Evolutionary conservation across 1,139 yeast species (phyloP), one percentile per base, ranked within the genome.

Genomic region (Pichia sp.): DNA sequence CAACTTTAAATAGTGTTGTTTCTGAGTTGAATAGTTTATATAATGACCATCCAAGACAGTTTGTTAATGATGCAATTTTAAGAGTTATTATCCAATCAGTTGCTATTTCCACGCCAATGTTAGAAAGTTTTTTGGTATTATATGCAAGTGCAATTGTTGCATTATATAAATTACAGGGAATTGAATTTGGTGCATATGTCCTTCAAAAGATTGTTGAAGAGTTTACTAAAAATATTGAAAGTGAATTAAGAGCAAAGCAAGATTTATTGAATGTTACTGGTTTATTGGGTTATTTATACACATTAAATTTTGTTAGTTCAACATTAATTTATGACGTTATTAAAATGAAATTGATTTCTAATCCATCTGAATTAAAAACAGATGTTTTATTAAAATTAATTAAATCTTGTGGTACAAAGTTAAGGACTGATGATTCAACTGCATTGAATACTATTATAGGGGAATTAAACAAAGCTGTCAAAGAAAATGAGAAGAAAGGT

Each of bases 141-240:
- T 92, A 90, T 64, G 86, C 96, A 1, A 82, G 89, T 7, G 70
- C 89, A 12, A 76, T 82, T 4, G 81, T 82, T 20, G 84, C 96
- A 1, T 62, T 92, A 28, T 89, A 85, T 65, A 74, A 85, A 51
- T 59, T 80, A 9, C 84, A 86, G 58, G 98, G 98, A 22, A 78
- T 82, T 31, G 96, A 87, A 52, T 85, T 89, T 63, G 97, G 96
- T 46, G 98, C 97, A 0, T 78, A 70, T 55, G 83, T 89, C 52
- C 71, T 90, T 32, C 98, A 94, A 60, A 72, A 78, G 0, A 62
- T 87, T 44, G 84, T 90, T 28, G 96, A 87, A 54, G 72, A 69
- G 47, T 80, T 79, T 61, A 56, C 52, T 26, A 61, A 61, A 47
- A 60, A 68, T 37, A 53, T 57, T 32, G 56, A 60, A 30, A 54